These are phyloP conservation scores for Podospora tetraspora DNA, from an alignment of 495 filamentous ascomycete genomes.

Conservation along the genomic window DNA sequence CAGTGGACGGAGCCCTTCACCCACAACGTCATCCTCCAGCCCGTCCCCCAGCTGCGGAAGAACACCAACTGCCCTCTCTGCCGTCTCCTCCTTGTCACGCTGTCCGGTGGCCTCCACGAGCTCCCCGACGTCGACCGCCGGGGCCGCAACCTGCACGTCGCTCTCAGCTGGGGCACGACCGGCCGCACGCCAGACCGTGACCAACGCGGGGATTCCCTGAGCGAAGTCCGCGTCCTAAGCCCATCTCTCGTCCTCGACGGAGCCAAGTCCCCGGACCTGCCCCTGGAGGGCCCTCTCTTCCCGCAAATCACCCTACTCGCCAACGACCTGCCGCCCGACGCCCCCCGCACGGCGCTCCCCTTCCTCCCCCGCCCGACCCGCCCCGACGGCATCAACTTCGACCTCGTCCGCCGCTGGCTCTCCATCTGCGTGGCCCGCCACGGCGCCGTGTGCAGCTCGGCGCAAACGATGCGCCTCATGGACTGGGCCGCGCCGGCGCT, in stretches of 20 bases:
- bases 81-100: neutral
- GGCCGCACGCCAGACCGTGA: neutral
- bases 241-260: neutral
- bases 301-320: neutral
- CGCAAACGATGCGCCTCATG: conserved; percentile 1
- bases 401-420: conserved; percentile 9
- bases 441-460: conserved; percentile 5
- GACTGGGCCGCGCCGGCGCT: conserved; percentile 2
- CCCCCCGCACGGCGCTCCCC: too few relatives aligned
- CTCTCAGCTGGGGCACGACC: neutral
- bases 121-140: neutral
- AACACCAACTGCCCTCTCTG: neutral
- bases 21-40: too few relatives aligned
- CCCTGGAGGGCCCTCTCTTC: neutral
- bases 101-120: neutral
- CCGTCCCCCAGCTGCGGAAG: too few relatives aligned
- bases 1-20: neutral
- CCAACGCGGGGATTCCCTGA: neutral
- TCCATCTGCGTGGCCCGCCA: conserved; percentile 7
- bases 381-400: conserved; percentile 12
- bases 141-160: neutral
- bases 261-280: neutral
- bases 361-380: conserved; percentile 8
- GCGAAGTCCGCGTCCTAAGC: neutral
- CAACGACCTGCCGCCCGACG: neutral